Evolutionary conservation across 192 early-diverging fungal species (phyloP).

Genomic region (Coemansia sp.): DNA sequence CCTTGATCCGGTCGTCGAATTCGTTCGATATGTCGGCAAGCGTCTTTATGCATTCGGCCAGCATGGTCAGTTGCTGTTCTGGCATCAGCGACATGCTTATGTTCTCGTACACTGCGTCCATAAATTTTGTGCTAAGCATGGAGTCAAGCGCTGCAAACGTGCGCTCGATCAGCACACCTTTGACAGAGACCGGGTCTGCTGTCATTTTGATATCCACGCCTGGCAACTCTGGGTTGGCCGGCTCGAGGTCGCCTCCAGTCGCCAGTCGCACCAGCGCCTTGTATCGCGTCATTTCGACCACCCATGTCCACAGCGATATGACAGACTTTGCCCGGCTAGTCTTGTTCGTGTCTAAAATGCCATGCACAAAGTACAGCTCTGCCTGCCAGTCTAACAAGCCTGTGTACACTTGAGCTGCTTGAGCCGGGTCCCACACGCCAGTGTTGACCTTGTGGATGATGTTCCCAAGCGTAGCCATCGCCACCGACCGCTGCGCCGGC

Average conservation of each 20-base stretch:
- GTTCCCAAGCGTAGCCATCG: slow-evolving; percentile 62
- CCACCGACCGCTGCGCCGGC: slow-evolving; percentile 73
- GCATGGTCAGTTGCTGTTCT: slow-evolving; percentile 38
- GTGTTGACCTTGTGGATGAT: slow-evolving; percentile 55
- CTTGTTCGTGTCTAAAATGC: slow-evolving; percentile 27
- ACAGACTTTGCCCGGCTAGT: slow-evolving; percentile 26
- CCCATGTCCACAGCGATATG: slow-evolving; percentile 42
- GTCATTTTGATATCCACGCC: slow-evolving; percentile 35
- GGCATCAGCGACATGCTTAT: slow-evolving; percentile 31
- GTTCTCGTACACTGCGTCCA: slow-evolving; percentile 27
- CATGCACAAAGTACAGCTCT: slow-evolving; percentile 42
- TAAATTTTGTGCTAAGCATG: slow-evolving; percentile 23
- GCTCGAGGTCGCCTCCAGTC: slow-evolving; percentile 31
- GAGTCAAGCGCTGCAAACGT: slow-evolving; percentile 41
- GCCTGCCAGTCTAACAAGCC: slow-evolving; percentile 48
- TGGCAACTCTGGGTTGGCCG: slow-evolving; percentile 2
- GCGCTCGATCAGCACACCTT: slow-evolving; percentile 36
- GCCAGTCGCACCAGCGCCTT: slow-evolving; percentile 39
- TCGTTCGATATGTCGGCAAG: slow-evolving; percentile 26
- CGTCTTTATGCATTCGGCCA: slow-evolving; percentile 37
- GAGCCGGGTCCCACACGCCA: slow-evolving; percentile 41
- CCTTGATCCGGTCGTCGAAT: slow-evolving; percentile 25
- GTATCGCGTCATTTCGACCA: slow-evolving; percentile 48
- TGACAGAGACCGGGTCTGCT: slow-evolving; percentile 23
- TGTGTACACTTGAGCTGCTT: slow-evolving; percentile 28